Evolutionary conservation across 1,139 yeast species (phyloP).

Genomic region (Suhomyces chickasaworum): DNA sequence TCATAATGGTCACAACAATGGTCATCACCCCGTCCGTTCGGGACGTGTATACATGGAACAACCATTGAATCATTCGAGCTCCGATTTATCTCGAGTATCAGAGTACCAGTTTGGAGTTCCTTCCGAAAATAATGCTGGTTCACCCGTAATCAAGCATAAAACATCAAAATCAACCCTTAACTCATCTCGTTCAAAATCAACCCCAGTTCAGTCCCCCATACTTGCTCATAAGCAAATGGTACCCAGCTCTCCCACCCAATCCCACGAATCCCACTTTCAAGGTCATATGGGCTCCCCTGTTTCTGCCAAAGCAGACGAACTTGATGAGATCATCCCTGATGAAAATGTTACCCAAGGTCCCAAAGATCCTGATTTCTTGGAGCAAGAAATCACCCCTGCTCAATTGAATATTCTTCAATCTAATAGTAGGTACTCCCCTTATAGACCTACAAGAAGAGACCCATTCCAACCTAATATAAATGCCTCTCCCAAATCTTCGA

Average conservation of each 20-base stretch:
- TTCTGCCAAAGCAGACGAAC: neutral
- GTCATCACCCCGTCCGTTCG: neutral
- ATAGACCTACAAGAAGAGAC: constrained; percentile 8
- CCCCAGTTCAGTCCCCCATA: constrained; percentile 5
- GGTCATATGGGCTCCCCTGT: neutral
- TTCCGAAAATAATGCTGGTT: neutral
- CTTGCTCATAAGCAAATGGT: neutral
- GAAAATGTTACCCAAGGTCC: neutral
- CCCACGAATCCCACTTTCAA: neutral
- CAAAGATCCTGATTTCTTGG: constrained; percentile 34
- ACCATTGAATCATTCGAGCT: constrained; percentile 1
- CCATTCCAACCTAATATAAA: constrained; percentile 6
- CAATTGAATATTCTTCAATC: constrained; percentile 33
- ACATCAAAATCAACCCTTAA: constrained; percentile 9
- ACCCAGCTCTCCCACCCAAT: constrained; percentile 8
- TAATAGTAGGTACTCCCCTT: constrained; percentile 10
- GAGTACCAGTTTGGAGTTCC: constrained; percentile 6
- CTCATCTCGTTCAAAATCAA: neutral
- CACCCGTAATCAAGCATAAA: constrained; percentile 7
- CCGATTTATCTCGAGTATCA: constrained; percentile 1
- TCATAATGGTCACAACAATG: too few species aligned
- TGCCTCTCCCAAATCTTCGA: neutral
- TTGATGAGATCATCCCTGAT: neutral
- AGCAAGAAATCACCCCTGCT: constrained; percentile 41
- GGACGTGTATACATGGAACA: neutral